Percentiles rank a stretch among this genome's conserved stretches.
Conservation (phyloP, 2,329 filamentous ascomycete species). For the Xylariaceae sp. region DNA sequence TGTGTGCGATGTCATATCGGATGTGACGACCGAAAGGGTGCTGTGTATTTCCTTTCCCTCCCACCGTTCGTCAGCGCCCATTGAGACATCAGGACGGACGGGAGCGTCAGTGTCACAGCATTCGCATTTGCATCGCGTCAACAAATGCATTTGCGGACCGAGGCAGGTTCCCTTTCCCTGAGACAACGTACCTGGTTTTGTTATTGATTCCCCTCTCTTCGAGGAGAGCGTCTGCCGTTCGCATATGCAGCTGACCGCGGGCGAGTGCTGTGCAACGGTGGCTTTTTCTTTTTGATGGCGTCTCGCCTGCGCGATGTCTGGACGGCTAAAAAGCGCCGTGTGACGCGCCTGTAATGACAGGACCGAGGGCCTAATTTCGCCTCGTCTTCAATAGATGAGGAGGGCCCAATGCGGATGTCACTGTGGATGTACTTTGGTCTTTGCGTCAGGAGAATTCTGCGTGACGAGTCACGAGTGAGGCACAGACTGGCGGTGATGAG, state of each 20-base stretch:
- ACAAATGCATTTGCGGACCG: no score
- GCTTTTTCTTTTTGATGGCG: background rate
- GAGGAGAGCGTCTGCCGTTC: background rate
- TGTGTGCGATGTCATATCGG: background rate
- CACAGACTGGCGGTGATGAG: background rate
- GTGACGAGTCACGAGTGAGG: background rate
- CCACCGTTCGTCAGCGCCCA: background rate
- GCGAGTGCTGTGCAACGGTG: background rate
- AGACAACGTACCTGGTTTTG: background rate
- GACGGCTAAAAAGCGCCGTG: background rate
- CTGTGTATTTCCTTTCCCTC: background rate
- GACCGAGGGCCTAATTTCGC: background rate
- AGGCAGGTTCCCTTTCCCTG: background rate
- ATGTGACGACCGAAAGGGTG: background rate
- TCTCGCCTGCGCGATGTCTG: background rate
- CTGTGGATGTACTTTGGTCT: background rate
- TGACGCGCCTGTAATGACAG: background rate
- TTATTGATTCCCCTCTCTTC: background rate
- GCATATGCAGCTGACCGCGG: background rate
- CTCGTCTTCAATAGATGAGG: slow-evolving; percentile 7
- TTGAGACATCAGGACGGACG: background rate
- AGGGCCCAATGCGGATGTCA: background rate
- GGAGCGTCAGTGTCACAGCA: background rate
- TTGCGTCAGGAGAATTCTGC: background rate
- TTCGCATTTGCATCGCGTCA: no score